Evolutionary conservation across 495 filamentous ascomycete species (phyloP), one percentile per base, ranked within the genome.

Genomic region (Aspergillus steynii): DNA sequence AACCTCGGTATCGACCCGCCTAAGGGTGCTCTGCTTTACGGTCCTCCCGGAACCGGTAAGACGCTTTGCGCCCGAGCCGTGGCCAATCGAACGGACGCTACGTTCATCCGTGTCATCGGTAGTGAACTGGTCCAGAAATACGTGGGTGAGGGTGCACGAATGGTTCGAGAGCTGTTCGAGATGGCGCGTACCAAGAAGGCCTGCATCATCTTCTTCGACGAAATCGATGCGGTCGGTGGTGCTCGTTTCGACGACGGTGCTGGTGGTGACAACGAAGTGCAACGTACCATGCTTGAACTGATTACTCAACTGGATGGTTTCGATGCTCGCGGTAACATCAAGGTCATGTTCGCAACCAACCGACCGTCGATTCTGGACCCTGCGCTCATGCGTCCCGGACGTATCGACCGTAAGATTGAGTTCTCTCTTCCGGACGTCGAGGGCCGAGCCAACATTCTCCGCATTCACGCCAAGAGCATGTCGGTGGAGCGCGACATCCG

Each of bases 291-390:
- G 95, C 77, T 99, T 79, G 95, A 99, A 71, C 83, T 99, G 63
- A 99, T 99, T 72, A 99, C 95, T 3, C 95, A 99, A 71, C 83
- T 99, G 60, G 95, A 99, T 74, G 95, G 95, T 58, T 99, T 99
- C 81, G 96, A 99, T 74, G 88, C 92, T 48, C 84, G 95, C 70
- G 95, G 95, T 70, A 99, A 99, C 78, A 99, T 99, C 82, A 99
- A 99, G 77, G 95, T 99, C 78, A 99, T 99, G 95, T 99, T 99
- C 70, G 95, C 95, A 61, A 99, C 95, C 68, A 99, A 99, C 81
- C 83, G 95, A 61, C 95, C 95, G 1, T 97, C 92, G 6, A 99
- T 94, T 14, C 82, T 99, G 50, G 95, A 99, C 69, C 95, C 95
- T 15, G 95, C 95, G 10, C 83, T 99, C 61, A 97, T 99, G 91